Conservation (phyloP, 139 green algal genomes). For the Microglena sp. region DNA sequence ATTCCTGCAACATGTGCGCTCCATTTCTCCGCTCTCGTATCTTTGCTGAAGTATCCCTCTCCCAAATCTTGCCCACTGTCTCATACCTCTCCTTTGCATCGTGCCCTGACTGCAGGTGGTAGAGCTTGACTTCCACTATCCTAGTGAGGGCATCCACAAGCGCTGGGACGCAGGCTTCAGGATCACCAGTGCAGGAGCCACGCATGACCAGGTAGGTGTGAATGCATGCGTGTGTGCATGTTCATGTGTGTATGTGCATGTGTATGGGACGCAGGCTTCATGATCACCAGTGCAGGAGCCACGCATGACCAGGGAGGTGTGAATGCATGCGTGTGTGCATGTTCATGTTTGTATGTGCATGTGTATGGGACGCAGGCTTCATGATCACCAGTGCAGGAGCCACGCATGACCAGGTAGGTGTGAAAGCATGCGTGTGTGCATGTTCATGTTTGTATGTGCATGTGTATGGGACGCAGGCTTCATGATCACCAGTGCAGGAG, state of each 20-base stretch:
- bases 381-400: background rate
- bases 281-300: background rate
- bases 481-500: slow-evolving; percentile 83
- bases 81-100: too few species aligned
- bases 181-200: slow-evolving; percentile 88
- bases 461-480: slow-evolving; percentile 81
- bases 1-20: too few species aligned
- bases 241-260: background rate
- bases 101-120: too few species aligned
- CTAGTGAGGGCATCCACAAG: slow-evolving; percentile 93
- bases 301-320: background rate
- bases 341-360: background rate
- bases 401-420: background rate
- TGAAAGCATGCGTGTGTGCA: background rate
- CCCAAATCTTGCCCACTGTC: too few species aligned
- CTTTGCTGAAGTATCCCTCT: too few species aligned
- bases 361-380: background rate
- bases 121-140: slow-evolving; percentile 99
- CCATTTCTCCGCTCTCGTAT: too few species aligned
- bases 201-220: slow-evolving; percentile 63
- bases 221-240: background rate
- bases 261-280: background rate
- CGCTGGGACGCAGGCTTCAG: slow-evolving; percentile 91
- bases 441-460: too few species aligned
- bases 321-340: background rate